A percentile compares a stretch with the other conserved stretches of the same genome.
These are phyloP conservation scores for Xylariaceae sp. DNA, from an alignment of 2,329 filamentous ascomycete genomes.

Conservation along the genomic window DNA sequence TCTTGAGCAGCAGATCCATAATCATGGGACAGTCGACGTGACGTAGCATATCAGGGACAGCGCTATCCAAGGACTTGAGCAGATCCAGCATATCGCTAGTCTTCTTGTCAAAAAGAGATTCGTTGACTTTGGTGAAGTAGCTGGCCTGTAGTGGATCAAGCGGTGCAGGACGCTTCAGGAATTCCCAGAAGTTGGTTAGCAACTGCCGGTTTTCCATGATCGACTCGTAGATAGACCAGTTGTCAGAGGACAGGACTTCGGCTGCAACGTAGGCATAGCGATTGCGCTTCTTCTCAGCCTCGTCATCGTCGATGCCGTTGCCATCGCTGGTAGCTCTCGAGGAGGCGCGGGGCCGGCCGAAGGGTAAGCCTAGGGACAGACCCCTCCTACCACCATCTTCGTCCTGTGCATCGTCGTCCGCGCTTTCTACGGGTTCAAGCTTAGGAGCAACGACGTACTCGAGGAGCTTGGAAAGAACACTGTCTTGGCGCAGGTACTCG, in stretches of 20 bases:
- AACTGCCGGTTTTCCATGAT: slow-evolving; percentile 78
- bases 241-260: slow-evolving; percentile 90
- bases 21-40: slow-evolving; percentile 98
- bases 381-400: slow-evolving; percentile 34
- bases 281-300: slow-evolving; percentile 83
- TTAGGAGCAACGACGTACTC: slow-evolving; percentile 86
- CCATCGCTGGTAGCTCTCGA: slow-evolving; percentile 46
- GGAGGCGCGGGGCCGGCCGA: slow-evolving; percentile 48
- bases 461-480: slow-evolving; percentile 76
- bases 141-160: slow-evolving; percentile 90
- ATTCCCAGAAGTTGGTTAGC: slow-evolving; percentile 83
- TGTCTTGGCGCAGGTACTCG: slow-evolving; percentile 86
- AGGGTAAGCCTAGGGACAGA: slow-evolving; percentile 35
- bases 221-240: slow-evolving; percentile 93
- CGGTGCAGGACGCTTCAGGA: slow-evolving; percentile 75
- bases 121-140: slow-evolving; percentile 98
- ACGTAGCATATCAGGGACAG: slow-evolving; percentile 78
- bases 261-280: slow-evolving; percentile 91
- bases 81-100: slow-evolving; percentile 94
- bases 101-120: slow-evolving; percentile 95
- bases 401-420: slow-evolving; percentile 44
- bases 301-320: slow-evolving; percentile 56
- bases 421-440: slow-evolving; percentile 51
- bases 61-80: slow-evolving; percentile 75
- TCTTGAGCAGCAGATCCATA: slow-evolving; percentile 95